These are phyloP conservation scores for Calamus simplicifolius DNA, from an alignment of 176 grass and related monocot genomes.

Conservation along the genomic window DNA sequence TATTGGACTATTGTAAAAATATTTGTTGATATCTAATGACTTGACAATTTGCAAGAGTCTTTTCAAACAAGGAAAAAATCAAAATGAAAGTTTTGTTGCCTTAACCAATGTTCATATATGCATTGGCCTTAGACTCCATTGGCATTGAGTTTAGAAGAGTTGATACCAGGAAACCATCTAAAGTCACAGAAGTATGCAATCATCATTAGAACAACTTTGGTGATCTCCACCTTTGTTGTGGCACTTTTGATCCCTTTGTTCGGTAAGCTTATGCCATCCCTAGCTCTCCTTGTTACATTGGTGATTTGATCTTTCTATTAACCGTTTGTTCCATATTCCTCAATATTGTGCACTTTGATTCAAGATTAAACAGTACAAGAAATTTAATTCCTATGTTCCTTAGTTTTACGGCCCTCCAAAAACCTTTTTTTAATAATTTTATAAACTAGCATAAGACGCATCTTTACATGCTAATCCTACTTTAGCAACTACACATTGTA, in stretches of 20 bases:
- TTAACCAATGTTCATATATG: conserved; percentile 69
- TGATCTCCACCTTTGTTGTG: conserved; percentile 62
- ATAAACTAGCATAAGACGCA: neutral
- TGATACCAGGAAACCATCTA: conserved; percentile 54
- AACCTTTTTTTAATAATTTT: neutral
- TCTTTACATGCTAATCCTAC: neutral
- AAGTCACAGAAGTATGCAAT: conserved; percentile 66
- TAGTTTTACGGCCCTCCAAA: no score
- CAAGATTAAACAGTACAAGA: no score
- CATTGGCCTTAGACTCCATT: conserved; percentile 68
- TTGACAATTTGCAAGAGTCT: no score
- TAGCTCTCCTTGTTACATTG: neutral
- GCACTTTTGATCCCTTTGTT: conserved; percentile 81
- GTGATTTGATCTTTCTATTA: no score
- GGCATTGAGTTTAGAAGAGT: conserved; percentile 87
- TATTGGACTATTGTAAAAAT: no score
- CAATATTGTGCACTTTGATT: no score
- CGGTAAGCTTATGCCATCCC: conserved; percentile 32
- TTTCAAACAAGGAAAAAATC: no score
- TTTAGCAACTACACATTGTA: neutral
- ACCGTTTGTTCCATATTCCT: no score
- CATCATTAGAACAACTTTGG: conserved; percentile 61
- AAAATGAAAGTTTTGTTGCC: neutral
- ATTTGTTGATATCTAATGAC: no score
- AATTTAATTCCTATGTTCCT: no score